Base-by-base conservation (phyloP, 164 flowering plant genomes). In the Tetrastigma voinierianum region DNA sequence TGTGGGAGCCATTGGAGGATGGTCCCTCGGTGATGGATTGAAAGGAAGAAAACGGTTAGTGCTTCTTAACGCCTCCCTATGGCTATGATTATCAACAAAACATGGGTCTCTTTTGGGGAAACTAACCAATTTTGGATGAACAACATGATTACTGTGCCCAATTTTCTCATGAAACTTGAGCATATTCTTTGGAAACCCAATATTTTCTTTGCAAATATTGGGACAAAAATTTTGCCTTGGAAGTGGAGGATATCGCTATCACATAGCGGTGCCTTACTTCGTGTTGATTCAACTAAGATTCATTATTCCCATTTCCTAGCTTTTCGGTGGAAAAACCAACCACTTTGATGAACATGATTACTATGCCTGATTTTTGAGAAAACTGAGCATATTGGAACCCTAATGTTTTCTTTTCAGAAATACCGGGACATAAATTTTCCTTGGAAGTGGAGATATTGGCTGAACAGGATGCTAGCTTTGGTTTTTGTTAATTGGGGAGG, bases 1-100 rank as follows among this genome's bases (percentile, higher is more conserved):
- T n/a, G 53, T 14, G 40, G 61, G 65, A 23, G 49, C 59, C 46
- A 20, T 46, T 43, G 69, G 62, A 57, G 48, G 64, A n/a, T n/a
- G n/a, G n/a, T n/a, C n/a, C n/a, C n/a, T n/a, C n/a, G n/a, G n/a
- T n/a, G n/a, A n/a, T n/a, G n/a, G n/a, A n/a, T n/a, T n/a, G n/a
- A n/a, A n/a, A n/a, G n/a, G n/a, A n/a, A n/a, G n/a, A 57, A 9
- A 16, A 17, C 59, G 40, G 56, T 79, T 77, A 53, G 55, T 56
- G 24, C 13, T 70, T 55, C 67, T 25, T 57, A 72, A 52, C 57
- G 78, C 78, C 61, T 70, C 64, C 15, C 76, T 74, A 44, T 61
- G 49, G 40, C 40, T 32, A 32, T 32, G 40, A 32, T 32, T 32
- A 32, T 32, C 6, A 32, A 7, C 40, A 32, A 32, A 32, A 32